Evolutionary conservation across 768 basidiomycete species (phyloP).

Genomic region (Candolleomyces eurysporus): DNA sequence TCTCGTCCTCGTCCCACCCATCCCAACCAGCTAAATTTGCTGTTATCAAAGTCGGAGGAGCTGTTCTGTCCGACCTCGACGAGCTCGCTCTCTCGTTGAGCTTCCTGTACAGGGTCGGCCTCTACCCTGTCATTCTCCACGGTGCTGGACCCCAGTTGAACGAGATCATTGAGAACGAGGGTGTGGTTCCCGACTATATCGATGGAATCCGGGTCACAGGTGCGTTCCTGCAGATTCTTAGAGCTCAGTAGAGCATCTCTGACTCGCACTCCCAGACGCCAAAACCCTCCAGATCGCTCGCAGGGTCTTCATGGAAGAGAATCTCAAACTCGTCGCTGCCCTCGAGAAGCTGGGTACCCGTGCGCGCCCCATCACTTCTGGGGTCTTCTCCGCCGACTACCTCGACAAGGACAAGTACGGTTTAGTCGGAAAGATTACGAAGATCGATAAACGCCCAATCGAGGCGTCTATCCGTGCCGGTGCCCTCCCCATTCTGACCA

Average conservation of each 20-base stretch:
- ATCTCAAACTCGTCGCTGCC: constrained; percentile 89
- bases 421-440: constrained; percentile 92
- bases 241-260: neutral
- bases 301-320: constrained; percentile 95
- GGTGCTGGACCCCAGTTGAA: constrained; percentile 96
- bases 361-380: constrained; percentile 95
- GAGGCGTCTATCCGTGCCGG: constrained; percentile 97
- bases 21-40: constrained; percentile 93
- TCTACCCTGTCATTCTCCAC: constrained; percentile 97
- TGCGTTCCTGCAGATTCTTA: constrained; percentile 32
- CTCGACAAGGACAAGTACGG: constrained; percentile 94
- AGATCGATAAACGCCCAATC: constrained; percentile 92
- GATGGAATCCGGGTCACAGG: constrained; percentile 97
- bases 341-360: constrained; percentile 94
- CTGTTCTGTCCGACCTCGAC: constrained; percentile 87
- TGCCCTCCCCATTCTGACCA: constrained; percentile 92
- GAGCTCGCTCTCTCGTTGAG: constrained; percentile 94
- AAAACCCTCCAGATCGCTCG: constrained; percentile 95
- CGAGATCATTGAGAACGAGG: constrained; percentile 88
- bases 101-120: constrained; percentile 93
- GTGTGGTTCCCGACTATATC: constrained; percentile 93
- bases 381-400: constrained; percentile 96
- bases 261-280: constrained; percentile 55
- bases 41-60: constrained; percentile 97
- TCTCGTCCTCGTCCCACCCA: constrained; percentile 88